These are phyloP conservation scores for Trichoderma pleuroti DNA, from an alignment of 2,329 filamentous ascomycete species.

Conservation along the genomic window DNA sequence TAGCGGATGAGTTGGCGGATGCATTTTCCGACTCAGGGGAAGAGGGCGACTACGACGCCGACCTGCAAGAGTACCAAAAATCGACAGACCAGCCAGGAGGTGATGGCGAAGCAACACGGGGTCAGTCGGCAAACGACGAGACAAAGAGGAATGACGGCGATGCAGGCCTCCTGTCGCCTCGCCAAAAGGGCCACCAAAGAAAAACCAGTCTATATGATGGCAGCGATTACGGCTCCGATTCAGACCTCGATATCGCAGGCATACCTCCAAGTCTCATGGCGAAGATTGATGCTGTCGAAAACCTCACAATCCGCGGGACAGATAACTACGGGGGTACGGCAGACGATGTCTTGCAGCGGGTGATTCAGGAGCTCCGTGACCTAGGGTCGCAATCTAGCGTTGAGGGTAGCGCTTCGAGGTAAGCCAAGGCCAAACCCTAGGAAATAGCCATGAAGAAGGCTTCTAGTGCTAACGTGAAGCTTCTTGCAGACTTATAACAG, in stretches of 20 bases:
- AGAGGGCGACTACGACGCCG: conserved; percentile 50
- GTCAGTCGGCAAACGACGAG: conserved; percentile 30
- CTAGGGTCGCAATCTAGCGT: conserved; percentile 70
- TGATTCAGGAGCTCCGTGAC: conserved; percentile 67
- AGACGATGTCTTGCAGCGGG: conserved; percentile 64
- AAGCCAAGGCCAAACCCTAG: conserved; percentile 24
- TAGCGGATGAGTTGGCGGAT: conserved; percentile 78
- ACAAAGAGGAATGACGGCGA: conserved; percentile 36
- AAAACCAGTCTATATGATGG: conserved; percentile 63
- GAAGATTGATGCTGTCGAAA: conserved; percentile 70
- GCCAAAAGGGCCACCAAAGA: conserved; percentile 48
- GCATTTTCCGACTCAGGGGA: conserved; percentile 65
- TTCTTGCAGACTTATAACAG: conserved; percentile 62
- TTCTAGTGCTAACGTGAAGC: background rate
- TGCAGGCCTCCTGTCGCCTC: conserved; percentile 44
- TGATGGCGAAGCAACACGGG: background rate
- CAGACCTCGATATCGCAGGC: conserved; percentile 65
- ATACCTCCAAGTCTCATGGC: conserved; percentile 64
- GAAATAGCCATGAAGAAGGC: background rate
- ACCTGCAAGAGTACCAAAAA: conserved; percentile 22
- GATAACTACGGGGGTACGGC: conserved; percentile 62
- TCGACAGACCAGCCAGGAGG: background rate
- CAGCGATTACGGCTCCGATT: conserved; percentile 70
- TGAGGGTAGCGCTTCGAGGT: conserved; percentile 70
- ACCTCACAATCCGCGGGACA: conserved; percentile 61